Evolutionary conservation across 306 rosid genomes (phyloP).

Genomic region (Albizia julibrissin): DNA sequence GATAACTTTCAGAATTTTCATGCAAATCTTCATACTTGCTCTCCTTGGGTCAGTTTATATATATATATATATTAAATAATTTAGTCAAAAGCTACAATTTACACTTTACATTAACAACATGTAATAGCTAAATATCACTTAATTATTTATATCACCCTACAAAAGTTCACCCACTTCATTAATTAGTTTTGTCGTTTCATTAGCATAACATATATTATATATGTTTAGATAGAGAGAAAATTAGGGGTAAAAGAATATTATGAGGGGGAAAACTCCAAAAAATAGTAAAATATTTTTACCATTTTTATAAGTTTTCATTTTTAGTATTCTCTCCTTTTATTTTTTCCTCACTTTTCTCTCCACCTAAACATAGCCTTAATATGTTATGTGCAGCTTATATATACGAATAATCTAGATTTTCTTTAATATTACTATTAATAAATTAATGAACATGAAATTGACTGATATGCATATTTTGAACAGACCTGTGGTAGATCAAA

Average conservation of each 20-base stretch:
- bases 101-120: neutral
- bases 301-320: too few species aligned
- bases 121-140: neutral
- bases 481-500: constrained; percentile 96
- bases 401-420: too few species aligned
- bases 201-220: too few species aligned
- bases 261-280: too few species aligned
- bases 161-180: neutral
- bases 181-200: neutral
- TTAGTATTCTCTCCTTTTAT: too few species aligned
- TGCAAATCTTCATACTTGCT: constrained; percentile 72
- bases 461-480: neutral
- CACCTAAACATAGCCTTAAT: too few species aligned
- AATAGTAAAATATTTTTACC: too few species aligned
- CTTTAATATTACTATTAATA: too few species aligned
- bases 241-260: too few species aligned
- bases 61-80: too few species aligned
- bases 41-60: constrained; percentile 77
- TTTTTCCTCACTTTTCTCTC: too few species aligned
- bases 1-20: constrained; percentile 68
- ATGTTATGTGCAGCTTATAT: neutral
- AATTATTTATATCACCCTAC: neutral
- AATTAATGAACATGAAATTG: constrained; percentile 20
- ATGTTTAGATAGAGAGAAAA: too few species aligned
- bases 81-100: neutral